These are phyloP conservation scores for Cercospora berteroae DNA, from an alignment of 2,329 filamentous ascomycete species.

Conservation along the genomic window DNA sequence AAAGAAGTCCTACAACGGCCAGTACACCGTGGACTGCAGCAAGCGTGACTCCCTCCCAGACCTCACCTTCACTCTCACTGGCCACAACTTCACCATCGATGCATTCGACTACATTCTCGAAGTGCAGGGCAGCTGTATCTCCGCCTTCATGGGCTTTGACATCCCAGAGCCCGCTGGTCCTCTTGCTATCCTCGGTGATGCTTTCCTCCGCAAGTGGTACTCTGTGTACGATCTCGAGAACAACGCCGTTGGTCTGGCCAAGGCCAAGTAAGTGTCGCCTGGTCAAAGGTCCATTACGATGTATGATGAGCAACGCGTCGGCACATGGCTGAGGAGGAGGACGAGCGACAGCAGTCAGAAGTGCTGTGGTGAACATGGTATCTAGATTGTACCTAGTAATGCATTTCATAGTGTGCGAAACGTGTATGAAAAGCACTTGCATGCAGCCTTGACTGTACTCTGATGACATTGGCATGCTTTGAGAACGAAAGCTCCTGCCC, in stretches of 20 bases:
- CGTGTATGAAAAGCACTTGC: conserved; percentile 8
- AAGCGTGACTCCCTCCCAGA: conserved; percentile 83
- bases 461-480: too few relatives aligned
- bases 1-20: conserved; percentile 95
- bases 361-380: conserved; percentile 1
- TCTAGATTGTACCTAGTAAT: conserved; percentile 19
- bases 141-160: conserved; percentile 94
- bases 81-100: conserved; percentile 88
- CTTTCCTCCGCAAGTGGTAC: conserved; percentile 80
- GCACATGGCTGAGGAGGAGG: conserved; percentile 15
- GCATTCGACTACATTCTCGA: conserved; percentile 94
- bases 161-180: conserved; percentile 80
- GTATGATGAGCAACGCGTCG: conserved; percentile 10
- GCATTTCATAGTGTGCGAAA: conserved; percentile 21
- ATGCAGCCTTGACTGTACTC: not conserved
- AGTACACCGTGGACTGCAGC: conserved; percentile 89
- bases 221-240: conserved; percentile 94
- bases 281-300: not conserved
- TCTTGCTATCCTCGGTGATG: conserved; percentile 90
- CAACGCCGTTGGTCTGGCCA: conserved; percentile 82
- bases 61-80: conserved; percentile 83
- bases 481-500: not conserved
- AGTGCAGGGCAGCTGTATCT: conserved; percentile 92
- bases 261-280: conserved; percentile 62
- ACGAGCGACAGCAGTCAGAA: not conserved